These are phyloP conservation scores for Pilobolus umbonatus DNA, from an alignment of 192 early-diverging fungal genomes.

Conservation along the genomic window DNA sequence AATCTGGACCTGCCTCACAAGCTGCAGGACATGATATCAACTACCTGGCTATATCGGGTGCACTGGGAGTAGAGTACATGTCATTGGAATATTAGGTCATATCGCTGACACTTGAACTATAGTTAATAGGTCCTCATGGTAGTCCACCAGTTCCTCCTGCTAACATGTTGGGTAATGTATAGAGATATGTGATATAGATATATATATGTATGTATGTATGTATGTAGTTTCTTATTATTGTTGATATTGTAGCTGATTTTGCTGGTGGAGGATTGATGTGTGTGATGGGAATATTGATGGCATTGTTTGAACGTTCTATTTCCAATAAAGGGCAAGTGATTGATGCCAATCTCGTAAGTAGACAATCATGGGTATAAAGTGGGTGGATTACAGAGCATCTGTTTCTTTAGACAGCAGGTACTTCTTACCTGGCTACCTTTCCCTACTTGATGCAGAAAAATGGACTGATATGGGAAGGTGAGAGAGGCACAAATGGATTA, in stretches of 20 bases:
- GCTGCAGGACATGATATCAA: slow-evolving; percentile 66
- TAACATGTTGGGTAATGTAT: slow-evolving; percentile 29
- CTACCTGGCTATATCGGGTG: slow-evolving; percentile 61
- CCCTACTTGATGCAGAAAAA: slow-evolving; percentile 54
- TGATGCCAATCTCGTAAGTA: slow-evolving; percentile 51
- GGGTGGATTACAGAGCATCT: not conserved
- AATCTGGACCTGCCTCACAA: slow-evolving; percentile 44
- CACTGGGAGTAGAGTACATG: slow-evolving; percentile 53
- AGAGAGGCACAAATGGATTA: slow-evolving; percentile 54
- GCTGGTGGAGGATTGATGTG: slow-evolving; percentile 64
- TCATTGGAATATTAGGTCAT: slow-evolving; percentile 6
- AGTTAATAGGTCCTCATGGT: slow-evolving; percentile 44
- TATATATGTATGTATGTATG: not conserved
- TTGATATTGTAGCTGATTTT: slow-evolving; percentile 49
- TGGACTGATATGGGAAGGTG: slow-evolving; percentile 43
- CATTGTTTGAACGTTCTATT: slow-evolving; percentile 50
- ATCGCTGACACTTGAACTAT: not conserved
- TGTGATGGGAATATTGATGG: slow-evolving; percentile 58
- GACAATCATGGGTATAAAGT: not conserved
- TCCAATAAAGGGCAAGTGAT: slow-evolving; percentile 64
- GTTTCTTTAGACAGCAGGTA: slow-evolving; percentile 36
- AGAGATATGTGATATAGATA: not conserved
- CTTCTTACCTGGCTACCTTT: slow-evolving; percentile 56
- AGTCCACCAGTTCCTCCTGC: slow-evolving; percentile 42
- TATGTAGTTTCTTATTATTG: not conserved